Evolutionary conservation across 495 filamentous ascomycete genomes (phyloP).

Genomic region (Penicillium salamii): DNA sequence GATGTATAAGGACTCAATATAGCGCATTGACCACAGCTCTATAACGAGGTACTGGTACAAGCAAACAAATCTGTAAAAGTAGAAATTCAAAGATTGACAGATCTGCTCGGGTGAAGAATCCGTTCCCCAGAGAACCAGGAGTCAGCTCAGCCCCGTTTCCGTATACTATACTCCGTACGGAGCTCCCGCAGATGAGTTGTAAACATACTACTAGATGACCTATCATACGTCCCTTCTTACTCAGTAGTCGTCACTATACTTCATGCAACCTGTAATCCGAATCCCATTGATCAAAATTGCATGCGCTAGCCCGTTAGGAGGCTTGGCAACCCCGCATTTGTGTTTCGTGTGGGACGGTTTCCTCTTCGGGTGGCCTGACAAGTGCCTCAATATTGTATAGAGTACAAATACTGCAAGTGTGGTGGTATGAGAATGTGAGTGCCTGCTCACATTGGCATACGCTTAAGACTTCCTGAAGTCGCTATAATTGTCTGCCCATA

Average conservation of each 20-base stretch:
- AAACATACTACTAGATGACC: not conserved
- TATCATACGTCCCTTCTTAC: conserved; percentile 15
- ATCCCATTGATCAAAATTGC: conserved; percentile 11
- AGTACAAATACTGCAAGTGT: no score
- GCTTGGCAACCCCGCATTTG: conserved; percentile 22
- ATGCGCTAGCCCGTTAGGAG: conserved; percentile 8
- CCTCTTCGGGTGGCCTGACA: not conserved
- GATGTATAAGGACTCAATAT: not conserved
- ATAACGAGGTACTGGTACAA: conserved; percentile 1
- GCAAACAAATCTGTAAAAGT: not conserved
- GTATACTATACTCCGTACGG: no score
- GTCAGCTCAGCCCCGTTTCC: conserved; percentile 1
- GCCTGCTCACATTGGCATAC: not conserved
- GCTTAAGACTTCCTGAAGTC: no score
- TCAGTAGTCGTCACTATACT: conserved; percentile 15
- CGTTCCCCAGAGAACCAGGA: conserved; percentile 7
- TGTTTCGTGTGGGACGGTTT: not conserved
- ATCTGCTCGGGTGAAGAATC: conserved; percentile 9
- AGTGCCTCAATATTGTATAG: no score
- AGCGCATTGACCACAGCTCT: not conserved
- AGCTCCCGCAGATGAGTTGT: not conserved
- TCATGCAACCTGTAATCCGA: conserved; percentile 4
- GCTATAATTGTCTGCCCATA: no score
- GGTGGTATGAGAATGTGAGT: not conserved
- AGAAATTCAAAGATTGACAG: conserved; percentile 1